Evolutionary conservation across 768 basidiomycete genomes (phyloP), one percentile per base, ranked within the genome.

Genomic region (Galerina sulciceps): DNA sequence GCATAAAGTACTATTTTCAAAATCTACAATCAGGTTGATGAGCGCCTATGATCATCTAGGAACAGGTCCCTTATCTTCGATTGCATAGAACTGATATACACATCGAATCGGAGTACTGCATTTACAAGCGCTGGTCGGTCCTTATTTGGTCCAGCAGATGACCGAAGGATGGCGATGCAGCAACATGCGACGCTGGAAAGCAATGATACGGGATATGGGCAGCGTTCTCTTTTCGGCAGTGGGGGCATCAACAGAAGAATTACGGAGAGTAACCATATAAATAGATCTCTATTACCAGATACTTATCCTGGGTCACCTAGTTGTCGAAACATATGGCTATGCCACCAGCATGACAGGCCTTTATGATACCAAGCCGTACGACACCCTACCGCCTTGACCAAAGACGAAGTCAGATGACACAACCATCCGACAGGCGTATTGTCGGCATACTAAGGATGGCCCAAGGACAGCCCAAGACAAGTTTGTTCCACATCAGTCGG

Each of bases 281-380:
- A 54, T 54, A 43, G 40, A 42, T 17, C 31, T 36, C 36, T 23
- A 48, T 20, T 17, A 15, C 26, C 46, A 23, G 46, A 26, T 37
- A n/a, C n/a, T n/a, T n/a, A 36, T 35, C 34, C 48, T 31, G 49
- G 23, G 37, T 51, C 49, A 40, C 34, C 49, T 37, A 23, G 35
- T 18, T 56, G 44, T 56, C 44, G 55, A 55, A 44, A 46, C 53
- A 46, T 38, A 18, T 22, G 40, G 41, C 20, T 31, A n/a, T 48
- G 57, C 57, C 57, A 51, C 17, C 57, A 51, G 50, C 46, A 59
- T 53, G 44, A 37, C 57, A 46, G 36, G 18, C 4, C 47, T 20
- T 38, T 14, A 40, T 45, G 20, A 37, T n/a, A 26, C n/a, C 40
- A 15, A 48, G 11, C n/a, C 14, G 37, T 15, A 18, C 13, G 46